Evolutionary conservation across 345 rosid genomes (phyloP).

Genomic region (Odontarrhena argentea): DNA sequence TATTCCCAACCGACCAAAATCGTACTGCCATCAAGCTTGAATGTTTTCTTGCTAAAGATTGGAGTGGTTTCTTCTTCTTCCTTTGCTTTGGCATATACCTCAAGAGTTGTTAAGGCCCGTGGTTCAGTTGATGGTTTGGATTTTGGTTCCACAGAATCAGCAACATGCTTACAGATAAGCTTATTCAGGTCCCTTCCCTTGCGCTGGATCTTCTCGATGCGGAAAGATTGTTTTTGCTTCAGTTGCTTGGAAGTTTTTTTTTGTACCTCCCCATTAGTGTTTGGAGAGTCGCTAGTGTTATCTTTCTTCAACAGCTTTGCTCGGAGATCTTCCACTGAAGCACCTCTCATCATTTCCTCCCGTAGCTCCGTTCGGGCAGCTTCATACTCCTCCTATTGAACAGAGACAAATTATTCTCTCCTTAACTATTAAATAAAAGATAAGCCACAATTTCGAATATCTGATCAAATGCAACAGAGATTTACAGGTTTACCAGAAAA

Average conservation of each 20-base stretch:
- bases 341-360: conserved; percentile 80
- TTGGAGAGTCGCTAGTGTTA: conserved; percentile 47
- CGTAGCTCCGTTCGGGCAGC: conserved; percentile 86
- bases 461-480: conserved; percentile 24
- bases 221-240: conserved; percentile 45
- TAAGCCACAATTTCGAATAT: conserved; percentile 16
- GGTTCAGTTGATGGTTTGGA: conserved; percentile 46
- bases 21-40: conserved; percentile 67
- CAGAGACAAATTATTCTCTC: conserved; percentile 24
- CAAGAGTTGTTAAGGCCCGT: conserved; percentile 61
- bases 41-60: conserved; percentile 62
- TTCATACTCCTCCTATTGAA: conserved; percentile 78
- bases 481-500: conserved; percentile 13
- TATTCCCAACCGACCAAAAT: conserved; percentile 69
- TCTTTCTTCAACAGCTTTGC: conserved; percentile 60
- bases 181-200: conserved; percentile 68
- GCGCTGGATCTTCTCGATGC: conserved; percentile 69
- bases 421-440: neutral
- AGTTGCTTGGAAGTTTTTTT: conserved; percentile 48
- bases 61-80: conserved; percentile 56
- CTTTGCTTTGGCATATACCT: conserved; percentile 59
- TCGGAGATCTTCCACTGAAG: conserved; percentile 74
- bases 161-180: conserved; percentile 55
- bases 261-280: conserved; percentile 57
- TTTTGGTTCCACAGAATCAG: conserved; percentile 47